Conservation (phyloP, 257 asterid genomes). For the Solanum virginianum region DNA sequence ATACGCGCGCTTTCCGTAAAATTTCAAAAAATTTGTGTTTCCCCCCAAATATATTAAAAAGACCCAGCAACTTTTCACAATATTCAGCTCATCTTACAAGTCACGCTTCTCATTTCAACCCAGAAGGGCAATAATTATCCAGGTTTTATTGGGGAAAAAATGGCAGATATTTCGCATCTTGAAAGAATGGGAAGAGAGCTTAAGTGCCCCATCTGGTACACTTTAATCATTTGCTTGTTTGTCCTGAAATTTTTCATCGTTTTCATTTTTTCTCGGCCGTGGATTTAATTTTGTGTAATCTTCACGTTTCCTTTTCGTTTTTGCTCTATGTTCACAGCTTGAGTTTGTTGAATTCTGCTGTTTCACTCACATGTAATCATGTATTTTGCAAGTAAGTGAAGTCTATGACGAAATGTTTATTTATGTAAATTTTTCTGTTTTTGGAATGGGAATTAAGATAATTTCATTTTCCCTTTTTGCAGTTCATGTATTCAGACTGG, state of each 20-base stretch:
- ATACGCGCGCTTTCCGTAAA: background rate
- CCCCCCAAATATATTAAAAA: background rate
- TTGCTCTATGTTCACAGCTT: constrained; percentile 36
- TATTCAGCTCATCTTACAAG: background rate
- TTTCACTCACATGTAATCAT: constrained; percentile 87
- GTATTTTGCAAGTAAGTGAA: constrained; percentile 81
- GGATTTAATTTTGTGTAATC: background rate
- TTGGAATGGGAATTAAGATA: background rate
- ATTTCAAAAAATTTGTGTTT: background rate
- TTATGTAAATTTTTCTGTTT: background rate
- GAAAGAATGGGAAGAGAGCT: constrained; percentile 97
- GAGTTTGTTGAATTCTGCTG: constrained; percentile 72
- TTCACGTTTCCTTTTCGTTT: background rate
- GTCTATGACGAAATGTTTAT: background rate
- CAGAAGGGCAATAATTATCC: background rate
- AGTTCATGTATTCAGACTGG: constrained; percentile 70
- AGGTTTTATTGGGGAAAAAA: background rate
- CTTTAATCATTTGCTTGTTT: background rate
- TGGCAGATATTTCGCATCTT: constrained; percentile 69
- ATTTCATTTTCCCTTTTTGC: background rate
- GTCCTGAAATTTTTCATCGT: background rate
- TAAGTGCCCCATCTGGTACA: constrained; percentile 92
- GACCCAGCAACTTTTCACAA: background rate
- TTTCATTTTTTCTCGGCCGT: background rate
- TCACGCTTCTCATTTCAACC: background rate